Evolutionary conservation across 768 basidiomycete species (phyloP), one percentile per base, ranked within the genome.

Genomic region (Termitomyces sp.): DNA sequence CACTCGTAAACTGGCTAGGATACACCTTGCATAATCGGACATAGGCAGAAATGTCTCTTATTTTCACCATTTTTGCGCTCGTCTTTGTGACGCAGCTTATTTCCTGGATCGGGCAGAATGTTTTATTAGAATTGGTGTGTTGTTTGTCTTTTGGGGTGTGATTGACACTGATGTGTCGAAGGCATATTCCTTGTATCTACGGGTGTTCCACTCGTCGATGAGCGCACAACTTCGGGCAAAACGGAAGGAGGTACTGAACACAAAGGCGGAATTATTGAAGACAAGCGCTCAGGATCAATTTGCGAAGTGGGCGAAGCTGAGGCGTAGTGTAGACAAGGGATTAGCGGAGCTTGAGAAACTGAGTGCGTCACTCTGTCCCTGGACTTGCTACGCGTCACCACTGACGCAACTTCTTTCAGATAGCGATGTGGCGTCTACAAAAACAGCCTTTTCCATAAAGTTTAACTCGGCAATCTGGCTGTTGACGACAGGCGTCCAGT

Each of bases 241-340:
- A 66, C 94, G 96, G 75, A 76, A 83, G 8, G 88, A 95, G 58
- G 84, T 98, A 35, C 79, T 98, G 48, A 73, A 76, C 33, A 89
- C 86, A 40, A 96, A 96, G 75, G 81, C 90, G 28, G 94, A 98
- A 71, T 85, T 98, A 3, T 73, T 90, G 64, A 87, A 87, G 71
- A 98, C 95, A 38, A 94, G 92, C 68, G 91, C 94, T 18, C 97
- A 98, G 71, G 96, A 98, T 70, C 92, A 98, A 70, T 99, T 99
- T 72, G 93, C 95, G 20, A 98, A 94, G 76, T 98, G 97, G 96
- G 96, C 96, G 51, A 95, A 94, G 77, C 76, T 98, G 70, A 78
- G 91, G 67, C 77, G 97, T 66, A 92, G 84, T 66, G 86, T 98
- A 49, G 96, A 98, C 78, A 98, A 96, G 75, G 92, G 90, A 20